Evolutionary conservation across 805 yeast species (phyloP).

Genomic region (Dipodascopsis uninucleata): DNA sequence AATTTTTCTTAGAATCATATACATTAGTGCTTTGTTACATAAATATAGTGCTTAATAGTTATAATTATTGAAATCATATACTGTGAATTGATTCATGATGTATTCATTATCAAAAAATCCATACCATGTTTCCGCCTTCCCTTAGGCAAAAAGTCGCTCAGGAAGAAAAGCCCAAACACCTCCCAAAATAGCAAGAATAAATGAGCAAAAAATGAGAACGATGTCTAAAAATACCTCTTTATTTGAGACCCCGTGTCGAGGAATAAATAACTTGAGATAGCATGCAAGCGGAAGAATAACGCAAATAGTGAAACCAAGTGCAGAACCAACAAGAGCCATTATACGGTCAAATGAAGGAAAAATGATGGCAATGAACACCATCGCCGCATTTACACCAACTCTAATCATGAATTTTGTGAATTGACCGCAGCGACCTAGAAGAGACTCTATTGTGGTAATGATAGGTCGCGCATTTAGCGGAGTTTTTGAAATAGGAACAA

Average conservation of each 20-base stretch:
- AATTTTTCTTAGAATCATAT: too few species aligned
- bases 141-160: too few species aligned
- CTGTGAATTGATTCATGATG: too few species aligned
- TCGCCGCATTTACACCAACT: conserved; percentile 50
- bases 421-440: conserved; percentile 40
- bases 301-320: conserved; percentile 75
- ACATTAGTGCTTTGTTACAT: too few species aligned
- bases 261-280: conserved; percentile 54
- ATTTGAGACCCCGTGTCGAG: conserved; percentile 8
- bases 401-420: conserved; percentile 35
- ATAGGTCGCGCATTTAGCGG: conserved; percentile 83
- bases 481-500: conserved; percentile 78
- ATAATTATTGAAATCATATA: too few species aligned
- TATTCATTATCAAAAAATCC: too few species aligned
- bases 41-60: too few species aligned
- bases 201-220: conserved; percentile 11
- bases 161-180: conserved; percentile 24
- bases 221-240: conserved; percentile 15
- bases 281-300: conserved; percentile 72
- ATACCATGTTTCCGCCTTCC: too few species aligned
- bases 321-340: conserved; percentile 77
- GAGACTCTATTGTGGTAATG: conserved; percentile 60
- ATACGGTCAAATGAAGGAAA: conserved; percentile 79
- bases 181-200: conserved; percentile 17
- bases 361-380: conserved; percentile 57